These are phyloP conservation scores for Agaricales sp. DNA, from an alignment of 1,284 basidiomycete species.

Conservation along the genomic window DNA sequence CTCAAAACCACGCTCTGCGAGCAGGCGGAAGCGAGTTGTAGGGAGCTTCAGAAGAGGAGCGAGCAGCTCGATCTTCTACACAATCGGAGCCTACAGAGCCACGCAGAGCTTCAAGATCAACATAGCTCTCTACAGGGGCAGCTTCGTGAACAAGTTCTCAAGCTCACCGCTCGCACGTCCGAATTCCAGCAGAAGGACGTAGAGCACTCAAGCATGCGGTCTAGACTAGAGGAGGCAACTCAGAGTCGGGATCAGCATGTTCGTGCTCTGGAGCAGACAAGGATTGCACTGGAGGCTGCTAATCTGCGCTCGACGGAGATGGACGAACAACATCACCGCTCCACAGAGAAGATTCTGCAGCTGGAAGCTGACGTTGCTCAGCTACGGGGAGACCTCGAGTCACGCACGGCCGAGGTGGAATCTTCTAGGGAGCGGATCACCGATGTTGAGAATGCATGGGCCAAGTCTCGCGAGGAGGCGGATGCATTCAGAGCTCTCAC, in stretches of 20 bases:
- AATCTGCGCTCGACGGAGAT: conserved; percentile 76
- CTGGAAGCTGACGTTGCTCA: conserved; percentile 73
- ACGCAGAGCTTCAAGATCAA: conserved; percentile 66
- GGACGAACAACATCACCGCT: conserved; percentile 63
- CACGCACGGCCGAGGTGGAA: conserved; percentile 63
- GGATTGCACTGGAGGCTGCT: conserved; percentile 67
- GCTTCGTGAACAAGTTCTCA: conserved; percentile 74
- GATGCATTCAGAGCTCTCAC: conserved; percentile 78
- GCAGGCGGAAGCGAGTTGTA: conserved; percentile 72
- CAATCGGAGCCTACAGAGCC: conserved; percentile 56
- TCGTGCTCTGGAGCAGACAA: conserved; percentile 78
- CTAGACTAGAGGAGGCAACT: conserved; percentile 64
- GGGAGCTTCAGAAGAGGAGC: conserved; percentile 75
- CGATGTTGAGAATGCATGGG: conserved; percentile 80
- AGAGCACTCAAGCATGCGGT: conserved; percentile 58
- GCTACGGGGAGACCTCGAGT: conserved; percentile 69
- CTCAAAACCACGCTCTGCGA: conserved; percentile 72
- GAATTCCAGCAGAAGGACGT: conserved; percentile 70
- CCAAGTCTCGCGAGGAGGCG: conserved; percentile 84
- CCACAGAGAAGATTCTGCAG: conserved; percentile 54
- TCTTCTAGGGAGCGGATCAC: conserved; percentile 49
- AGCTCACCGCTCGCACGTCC: conserved; percentile 69
- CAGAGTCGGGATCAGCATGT: conserved; percentile 75
- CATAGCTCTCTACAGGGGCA: conserved; percentile 54
- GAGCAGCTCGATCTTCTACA: conserved; percentile 79